These are phyloP conservation scores for Pseudogymnoascus sp. DNA, from an alignment of 2,329 filamentous ascomycete genomes.

Conservation along the genomic window DNA sequence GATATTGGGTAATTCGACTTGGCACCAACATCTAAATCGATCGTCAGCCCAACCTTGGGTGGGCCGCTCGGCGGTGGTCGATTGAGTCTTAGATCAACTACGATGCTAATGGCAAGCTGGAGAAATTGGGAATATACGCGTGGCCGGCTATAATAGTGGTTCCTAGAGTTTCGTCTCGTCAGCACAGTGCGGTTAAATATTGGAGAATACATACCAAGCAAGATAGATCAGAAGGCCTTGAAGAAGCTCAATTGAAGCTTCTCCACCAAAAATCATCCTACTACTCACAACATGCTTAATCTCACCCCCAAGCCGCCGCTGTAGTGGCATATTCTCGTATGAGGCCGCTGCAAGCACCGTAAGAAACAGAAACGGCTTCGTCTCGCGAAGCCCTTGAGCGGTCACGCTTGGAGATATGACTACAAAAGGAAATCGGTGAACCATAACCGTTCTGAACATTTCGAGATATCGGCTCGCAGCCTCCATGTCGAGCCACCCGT, in stretches of 20 bases:
- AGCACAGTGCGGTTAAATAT: not conserved
- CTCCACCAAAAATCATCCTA: slow-evolving; percentile 18
- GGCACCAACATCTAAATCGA: slow-evolving; percentile 14
- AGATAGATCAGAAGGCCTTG: not conserved
- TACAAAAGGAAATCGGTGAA: slow-evolving; percentile 35
- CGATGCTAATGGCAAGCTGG: slow-evolving; percentile 1
- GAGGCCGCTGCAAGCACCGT: slow-evolving; percentile 17
- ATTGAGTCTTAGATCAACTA: slow-evolving; percentile 24
- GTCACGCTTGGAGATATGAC: slow-evolving; percentile 27
- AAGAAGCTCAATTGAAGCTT: slow-evolving; percentile 11
- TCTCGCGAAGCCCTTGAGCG: slow-evolving; percentile 25
- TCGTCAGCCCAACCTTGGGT: not conserved
- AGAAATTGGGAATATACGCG: not conserved
- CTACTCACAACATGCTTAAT: slow-evolving; percentile 30
- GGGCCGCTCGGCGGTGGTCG: slow-evolving; percentile 18
- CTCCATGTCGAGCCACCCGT: not conserved
- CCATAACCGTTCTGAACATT: slow-evolving; percentile 30
- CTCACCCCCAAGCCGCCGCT: slow-evolving; percentile 30
- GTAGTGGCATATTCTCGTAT: slow-evolving; percentile 31
- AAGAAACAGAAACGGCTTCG: slow-evolving; percentile 9
- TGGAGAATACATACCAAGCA: not conserved
- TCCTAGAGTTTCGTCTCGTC: not conserved
- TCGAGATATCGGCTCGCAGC: not conserved
- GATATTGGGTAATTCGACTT: slow-evolving; percentile 12
- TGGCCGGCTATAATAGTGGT: not conserved